Evolutionary conservation across 805 yeast species (phyloP).

Genomic region (Debaryomyces prosopidis): DNA sequence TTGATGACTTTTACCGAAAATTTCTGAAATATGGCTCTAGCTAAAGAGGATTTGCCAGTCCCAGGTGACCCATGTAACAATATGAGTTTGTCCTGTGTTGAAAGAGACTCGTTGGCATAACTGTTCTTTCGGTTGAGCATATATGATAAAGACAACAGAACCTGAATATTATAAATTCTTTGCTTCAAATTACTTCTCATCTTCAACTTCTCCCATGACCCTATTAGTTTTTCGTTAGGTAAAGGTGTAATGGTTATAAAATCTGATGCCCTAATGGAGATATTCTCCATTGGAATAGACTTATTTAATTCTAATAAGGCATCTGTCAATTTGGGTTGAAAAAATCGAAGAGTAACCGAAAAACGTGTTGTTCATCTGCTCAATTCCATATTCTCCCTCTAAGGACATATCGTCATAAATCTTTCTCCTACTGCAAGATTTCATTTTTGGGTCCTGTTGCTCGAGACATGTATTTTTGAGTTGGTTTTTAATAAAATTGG

Average conservation of each 20-base stretch:
- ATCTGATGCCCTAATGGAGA: background rate
- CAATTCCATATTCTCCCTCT: background rate
- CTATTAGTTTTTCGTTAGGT: background rate
- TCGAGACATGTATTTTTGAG: background rate
- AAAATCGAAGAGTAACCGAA: background rate
- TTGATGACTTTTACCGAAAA: constrained; percentile 25
- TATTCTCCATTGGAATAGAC: background rate
- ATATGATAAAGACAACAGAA: background rate
- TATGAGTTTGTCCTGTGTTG: constrained; percentile 5
- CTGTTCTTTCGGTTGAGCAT: background rate
- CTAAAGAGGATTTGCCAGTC: constrained; percentile 46
- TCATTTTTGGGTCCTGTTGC: background rate
- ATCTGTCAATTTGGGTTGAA: background rate
- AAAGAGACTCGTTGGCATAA: background rate
- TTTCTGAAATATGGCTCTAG: constrained; percentile 42
- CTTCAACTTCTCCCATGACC: background rate
- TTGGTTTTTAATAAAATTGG: background rate
- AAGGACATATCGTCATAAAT: background rate
- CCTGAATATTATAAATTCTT: background rate
- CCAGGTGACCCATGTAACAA: constrained; percentile 48
- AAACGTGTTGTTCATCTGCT: background rate
- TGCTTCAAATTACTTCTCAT: background rate
- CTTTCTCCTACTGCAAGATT: background rate
- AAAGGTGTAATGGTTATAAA: background rate
- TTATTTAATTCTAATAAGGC: background rate